phyloP scores from a whole-genome alignment of 2,329 filamentous ascomycete species.

The Chaetomium sp. region DNA sequence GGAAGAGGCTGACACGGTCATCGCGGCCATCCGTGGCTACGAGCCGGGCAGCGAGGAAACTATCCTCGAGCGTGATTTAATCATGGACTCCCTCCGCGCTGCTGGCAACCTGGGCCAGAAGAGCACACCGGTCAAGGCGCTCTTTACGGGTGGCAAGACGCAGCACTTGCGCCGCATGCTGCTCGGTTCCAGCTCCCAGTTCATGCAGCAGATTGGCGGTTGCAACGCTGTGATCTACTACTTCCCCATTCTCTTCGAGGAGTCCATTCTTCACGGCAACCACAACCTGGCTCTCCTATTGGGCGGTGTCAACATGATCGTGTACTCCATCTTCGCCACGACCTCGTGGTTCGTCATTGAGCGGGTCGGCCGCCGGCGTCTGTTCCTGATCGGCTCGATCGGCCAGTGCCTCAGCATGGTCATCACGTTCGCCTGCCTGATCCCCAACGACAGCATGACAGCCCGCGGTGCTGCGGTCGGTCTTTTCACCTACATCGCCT shows the following conservation, averaged over 20 bases:
- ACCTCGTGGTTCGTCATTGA: constrained; percentile 45
- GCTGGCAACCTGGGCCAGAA: constrained; percentile 40
- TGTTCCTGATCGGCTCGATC: constrained; percentile 58
- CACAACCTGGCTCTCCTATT: constrained; percentile 46
- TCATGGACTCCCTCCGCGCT: constrained; percentile 56
- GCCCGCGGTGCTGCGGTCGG: constrained; percentile 39
- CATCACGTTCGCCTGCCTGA: constrained; percentile 34
- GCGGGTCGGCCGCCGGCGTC: constrained; percentile 49
- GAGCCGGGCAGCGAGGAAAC: constrained; percentile 51
- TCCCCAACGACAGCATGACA: constrained; percentile 30
- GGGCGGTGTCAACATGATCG: constrained; percentile 49
- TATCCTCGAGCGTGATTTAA: constrained; percentile 51
- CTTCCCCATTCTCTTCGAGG: constrained; percentile 51
- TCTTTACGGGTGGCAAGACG: constrained; percentile 56
- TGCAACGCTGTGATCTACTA: constrained; percentile 58
- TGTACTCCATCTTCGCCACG: constrained; percentile 56
- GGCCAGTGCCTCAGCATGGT: constrained; percentile 58
- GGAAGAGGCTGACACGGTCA: constrained; percentile 32
- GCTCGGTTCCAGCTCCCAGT: constrained; percentile 51
- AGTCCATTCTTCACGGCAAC: constrained; percentile 31
- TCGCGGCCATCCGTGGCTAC: constrained; percentile 34
- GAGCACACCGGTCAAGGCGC: constrained; percentile 43
- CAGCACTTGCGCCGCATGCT: constrained; percentile 61
- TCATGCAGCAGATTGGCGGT: constrained; percentile 57
- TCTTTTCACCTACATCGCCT: constrained; percentile 56